These are phyloP conservation scores for Aspergillus carbonarius DNA, from an alignment of 2,329 filamentous ascomycete species.

Conservation along the genomic window DNA sequence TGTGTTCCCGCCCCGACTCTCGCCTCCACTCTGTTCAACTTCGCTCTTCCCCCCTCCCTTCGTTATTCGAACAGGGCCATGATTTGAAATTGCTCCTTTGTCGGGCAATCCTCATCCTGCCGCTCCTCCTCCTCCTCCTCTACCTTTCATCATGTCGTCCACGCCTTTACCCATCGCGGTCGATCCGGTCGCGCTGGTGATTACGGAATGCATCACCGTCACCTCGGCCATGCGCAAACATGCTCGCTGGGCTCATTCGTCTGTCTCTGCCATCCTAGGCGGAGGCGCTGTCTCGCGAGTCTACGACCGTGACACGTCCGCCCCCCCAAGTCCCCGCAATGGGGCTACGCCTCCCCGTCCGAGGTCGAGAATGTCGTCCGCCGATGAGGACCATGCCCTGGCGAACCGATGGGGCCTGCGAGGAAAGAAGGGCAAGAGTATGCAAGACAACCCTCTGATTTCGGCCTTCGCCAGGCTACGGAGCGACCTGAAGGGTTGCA, in stretches of 20 bases:
- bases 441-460: slow-evolving; percentile 96
- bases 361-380: slow-evolving; percentile 20
- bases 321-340: slow-evolving; percentile 37
- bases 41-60: background rate
- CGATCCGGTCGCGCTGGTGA: slow-evolving; percentile 87
- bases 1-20: slow-evolving; percentile 14
- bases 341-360: slow-evolving; percentile 21
- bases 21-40: background rate
- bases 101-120: slow-evolving; percentile 16
- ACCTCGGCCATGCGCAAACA: slow-evolving; percentile 98
- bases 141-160: slow-evolving; percentile 33
- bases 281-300: slow-evolving; percentile 56
- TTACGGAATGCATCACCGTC: slow-evolving; percentile 98
- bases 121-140: slow-evolving; percentile 15
- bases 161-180: slow-evolving; percentile 70
- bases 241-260: slow-evolving; percentile 92
- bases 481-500: slow-evolving; percentile 81
- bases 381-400: slow-evolving; percentile 50
- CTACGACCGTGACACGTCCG: slow-evolving; percentile 44
- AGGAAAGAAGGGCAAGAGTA: slow-evolving; percentile 93
- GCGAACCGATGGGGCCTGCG: slow-evolving; percentile 88
- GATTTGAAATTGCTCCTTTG: slow-evolving; percentile 17
- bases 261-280: slow-evolving; percentile 91
- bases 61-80: slow-evolving; percentile 14
- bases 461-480: slow-evolving; percentile 88